Base-by-base conservation (phyloP, 225 moss, liverwort and hornwort genomes). In the Takakia lepidozioides region DNA sequence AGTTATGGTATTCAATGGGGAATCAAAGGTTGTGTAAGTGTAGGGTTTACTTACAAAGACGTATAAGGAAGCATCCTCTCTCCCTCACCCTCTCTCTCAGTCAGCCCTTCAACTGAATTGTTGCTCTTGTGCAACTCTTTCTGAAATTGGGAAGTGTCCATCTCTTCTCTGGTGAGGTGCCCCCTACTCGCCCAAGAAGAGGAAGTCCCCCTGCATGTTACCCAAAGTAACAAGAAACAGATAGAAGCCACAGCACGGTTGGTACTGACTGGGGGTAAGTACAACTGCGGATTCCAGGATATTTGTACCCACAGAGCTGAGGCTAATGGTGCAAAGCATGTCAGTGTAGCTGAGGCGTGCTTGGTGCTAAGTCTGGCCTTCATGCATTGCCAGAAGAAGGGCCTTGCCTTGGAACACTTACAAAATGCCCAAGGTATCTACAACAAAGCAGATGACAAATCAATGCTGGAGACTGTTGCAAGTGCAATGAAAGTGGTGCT, bases 351-450 rank as follows among this genome's bases (percentile, higher is more conserved):
- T n/a, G 88, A 88, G 63, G 72, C 68, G 3, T 85, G 72, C 34
- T 71, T 82, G 0, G 82, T 88, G 0, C 54, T 80, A 0, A 85
- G 92, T 21, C 66, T 92, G 24, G 85, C 88, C 1, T 85, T 85
- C 19, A 55, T 40, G 32, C 46, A 69, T 21, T 56, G 48, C 10
- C 61, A 70, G 1, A 57, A 66, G 41, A 78, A 66, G 51, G 30
- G 66, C 55, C 23, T 59, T 49, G 73, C 73, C 1, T 41, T 74
- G 42, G 60, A 79, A 26, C 66, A 79, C 60, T 46, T 79, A 53
- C 78, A 79, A 20, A 63, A 69, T 36, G 78, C 78, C 0, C 19
- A 54, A 0, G 48, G 63, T 16, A 79, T 79, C 10, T 1, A 65
- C 32, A 48, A 52, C 11, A 32, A 7, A 7, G 11, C 11, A 6